phyloP scores from a whole-genome alignment of 164 flowering plant genomes.

The Taxillus chinensis region DNA sequence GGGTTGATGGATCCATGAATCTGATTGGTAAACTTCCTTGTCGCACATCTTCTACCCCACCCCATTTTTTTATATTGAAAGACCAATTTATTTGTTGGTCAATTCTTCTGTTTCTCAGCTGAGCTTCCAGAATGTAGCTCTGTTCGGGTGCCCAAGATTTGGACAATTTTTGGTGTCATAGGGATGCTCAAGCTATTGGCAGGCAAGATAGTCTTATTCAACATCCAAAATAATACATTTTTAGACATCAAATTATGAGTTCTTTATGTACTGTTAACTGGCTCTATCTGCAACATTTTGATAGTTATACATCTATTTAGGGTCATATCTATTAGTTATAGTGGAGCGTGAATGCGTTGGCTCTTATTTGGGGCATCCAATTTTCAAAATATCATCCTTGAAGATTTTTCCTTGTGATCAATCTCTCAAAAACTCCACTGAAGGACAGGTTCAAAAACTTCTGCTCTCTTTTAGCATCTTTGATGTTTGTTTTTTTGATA shows the following conservation, averaged over 20 bases:
- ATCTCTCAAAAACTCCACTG: conserved; percentile 50
- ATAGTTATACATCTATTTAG: conserved; percentile 23
- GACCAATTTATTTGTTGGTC: background rate
- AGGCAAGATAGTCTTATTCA: conserved; percentile 31
- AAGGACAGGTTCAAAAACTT: conserved; percentile 53
- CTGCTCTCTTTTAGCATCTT: background rate
- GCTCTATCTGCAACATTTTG: background rate
- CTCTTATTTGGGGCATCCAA: conserved; percentile 81
- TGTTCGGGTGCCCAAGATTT: conserved; percentile 62
- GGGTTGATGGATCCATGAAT: conserved; percentile 69
- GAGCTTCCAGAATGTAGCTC: conserved; percentile 48
- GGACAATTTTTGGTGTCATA: conserved; percentile 68
- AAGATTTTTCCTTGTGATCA: conserved; percentile 78
- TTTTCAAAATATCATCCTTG: conserved; percentile 65
- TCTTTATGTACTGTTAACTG: background rate
- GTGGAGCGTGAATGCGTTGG: conserved; percentile 79
- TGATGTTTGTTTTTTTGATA: background rate
- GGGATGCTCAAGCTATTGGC: conserved; percentile 86
- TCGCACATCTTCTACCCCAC: background rate
- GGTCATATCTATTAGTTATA: conserved; percentile 73
- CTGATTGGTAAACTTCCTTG: conserved; percentile 45
- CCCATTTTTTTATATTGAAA: background rate
- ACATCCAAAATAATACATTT: background rate
- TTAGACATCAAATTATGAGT: background rate
- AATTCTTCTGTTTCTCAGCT: conserved; percentile 21